Percentiles rank a stretch among this genome's conserved stretches.
These are phyloP conservation scores for Macaranga tanarius DNA, from an alignment of 441 rosid species.

Conservation along the genomic window DNA sequence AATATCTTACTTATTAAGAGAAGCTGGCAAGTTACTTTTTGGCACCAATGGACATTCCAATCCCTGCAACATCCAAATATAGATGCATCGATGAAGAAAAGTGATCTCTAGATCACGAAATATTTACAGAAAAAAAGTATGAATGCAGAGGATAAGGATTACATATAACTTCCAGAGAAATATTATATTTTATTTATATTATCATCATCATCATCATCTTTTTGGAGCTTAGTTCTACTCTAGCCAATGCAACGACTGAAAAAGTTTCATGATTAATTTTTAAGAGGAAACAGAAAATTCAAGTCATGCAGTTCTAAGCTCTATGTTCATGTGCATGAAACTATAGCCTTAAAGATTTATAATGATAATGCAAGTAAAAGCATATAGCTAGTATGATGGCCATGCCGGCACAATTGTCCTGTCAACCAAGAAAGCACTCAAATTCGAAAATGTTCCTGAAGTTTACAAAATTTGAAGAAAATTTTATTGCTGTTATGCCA, in stretches of 20 bases:
- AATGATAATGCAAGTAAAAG: not conserved
- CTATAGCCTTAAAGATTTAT: not conserved
- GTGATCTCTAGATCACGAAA: slow-evolving; percentile 40
- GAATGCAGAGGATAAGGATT: slow-evolving; percentile 2
- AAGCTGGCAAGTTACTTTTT: slow-evolving; percentile 56
- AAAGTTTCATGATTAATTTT: not conserved
- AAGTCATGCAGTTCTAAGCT: not conserved
- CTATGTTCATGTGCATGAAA: not conserved
- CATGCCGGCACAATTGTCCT: not conserved
- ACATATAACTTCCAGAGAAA: not conserved
- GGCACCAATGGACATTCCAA: slow-evolving; percentile 53
- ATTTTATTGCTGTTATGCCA: not conserved
- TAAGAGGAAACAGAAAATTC: not conserved
- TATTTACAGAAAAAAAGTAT: slow-evolving; percentile 23
- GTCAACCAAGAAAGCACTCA: not conserved
- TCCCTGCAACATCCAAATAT: slow-evolving; percentile 71
- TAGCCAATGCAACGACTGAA: not conserved
- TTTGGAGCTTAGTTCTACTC: not conserved
- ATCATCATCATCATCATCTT: not conserved
- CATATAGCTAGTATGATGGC: not conserved
- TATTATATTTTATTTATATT: not conserved
- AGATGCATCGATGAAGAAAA: slow-evolving; percentile 56
- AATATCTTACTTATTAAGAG: slow-evolving; percentile 46
- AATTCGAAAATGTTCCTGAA: not conserved
- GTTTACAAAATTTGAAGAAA: not conserved